Evolutionary conservation across 768 basidiomycete genomes (phyloP).

Genomic region (Tulasnella sp.): DNA sequence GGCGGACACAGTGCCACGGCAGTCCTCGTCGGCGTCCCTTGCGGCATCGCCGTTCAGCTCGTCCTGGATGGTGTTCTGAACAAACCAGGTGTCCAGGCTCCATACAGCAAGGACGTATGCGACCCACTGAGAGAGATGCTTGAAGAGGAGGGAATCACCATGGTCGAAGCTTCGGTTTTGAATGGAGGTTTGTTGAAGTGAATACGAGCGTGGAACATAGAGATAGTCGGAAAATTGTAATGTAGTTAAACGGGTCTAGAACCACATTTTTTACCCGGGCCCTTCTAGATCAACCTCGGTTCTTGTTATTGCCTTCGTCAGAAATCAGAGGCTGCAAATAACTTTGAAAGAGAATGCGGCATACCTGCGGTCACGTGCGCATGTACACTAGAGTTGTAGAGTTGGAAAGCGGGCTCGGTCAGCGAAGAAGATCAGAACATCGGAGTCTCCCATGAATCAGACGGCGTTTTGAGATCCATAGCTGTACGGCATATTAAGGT

Average conservation of each 20-base stretch:
- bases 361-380: too few species aligned
- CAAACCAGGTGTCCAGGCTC: constrained; percentile 75
- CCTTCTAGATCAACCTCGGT: too few species aligned
- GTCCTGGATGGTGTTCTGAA: constrained; percentile 81
- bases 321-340: too few species aligned
- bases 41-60: constrained; percentile 88
- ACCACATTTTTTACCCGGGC: too few species aligned
- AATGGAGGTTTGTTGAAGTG: not conserved
- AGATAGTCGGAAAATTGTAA: not conserved
- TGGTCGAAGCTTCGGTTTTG: constrained; percentile 48
- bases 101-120: constrained; percentile 82
- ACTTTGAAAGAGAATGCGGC: too few species aligned
- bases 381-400: too few species aligned
- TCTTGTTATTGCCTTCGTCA: too few species aligned
- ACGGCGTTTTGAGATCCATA: too few species aligned
- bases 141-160: constrained; percentile 70
- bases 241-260: not conserved
- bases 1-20: constrained; percentile 87
- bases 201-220: not conserved
- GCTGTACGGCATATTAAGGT: too few species aligned
- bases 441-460: too few species aligned
- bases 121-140: constrained; percentile 63
- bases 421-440: too few species aligned
- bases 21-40: constrained; percentile 83
- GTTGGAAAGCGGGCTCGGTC: too few species aligned